Conservation (phyloP, 2,329 filamentous ascomycete species). For the Penicillium frequentans region DNA sequence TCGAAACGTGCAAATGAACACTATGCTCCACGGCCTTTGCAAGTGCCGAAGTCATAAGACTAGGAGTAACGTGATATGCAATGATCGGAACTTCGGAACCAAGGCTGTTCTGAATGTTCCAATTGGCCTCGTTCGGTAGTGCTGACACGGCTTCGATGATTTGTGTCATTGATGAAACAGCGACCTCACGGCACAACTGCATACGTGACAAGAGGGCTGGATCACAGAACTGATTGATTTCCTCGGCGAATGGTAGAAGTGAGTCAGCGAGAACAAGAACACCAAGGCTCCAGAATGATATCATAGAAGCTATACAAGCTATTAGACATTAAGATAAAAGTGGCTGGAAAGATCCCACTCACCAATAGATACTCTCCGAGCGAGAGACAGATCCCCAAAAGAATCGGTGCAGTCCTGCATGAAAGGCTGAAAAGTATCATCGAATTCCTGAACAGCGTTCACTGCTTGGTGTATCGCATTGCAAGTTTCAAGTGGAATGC, state of each 20-base stretch:
- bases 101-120: conserved; percentile 24
- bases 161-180: conserved; percentile 11
- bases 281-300: conserved; percentile 22
- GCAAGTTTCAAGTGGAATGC: background rate
- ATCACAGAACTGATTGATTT: background rate
- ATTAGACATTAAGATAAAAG: background rate
- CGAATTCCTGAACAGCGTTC: conserved; percentile 4
- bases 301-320: conserved; percentile 13
- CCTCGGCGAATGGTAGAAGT: background rate
- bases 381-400: conserved; percentile 11
- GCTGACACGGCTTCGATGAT: conserved; percentile 11
- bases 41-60: conserved; percentile 12
- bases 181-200: conserved; percentile 1
- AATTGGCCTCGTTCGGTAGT: conserved; percentile 12
- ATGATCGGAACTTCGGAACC: conserved; percentile 18
- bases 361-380: conserved; percentile 18
- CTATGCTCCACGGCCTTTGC: conserved; percentile 17
- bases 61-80: conserved; percentile 24
- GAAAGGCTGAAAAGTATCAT: conserved; percentile 12
- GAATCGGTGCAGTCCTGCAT: conserved; percentile 8
- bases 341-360: background rate
- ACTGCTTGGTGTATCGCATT: background rate
- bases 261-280: conserved; percentile 17
- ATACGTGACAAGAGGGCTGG: background rate
- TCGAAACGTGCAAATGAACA: conserved; percentile 1